Evolutionary conservation across 208 protist genomes (phyloP), one percentile per base, ranked within the genome.

Genomic region (Crithidia fasciculata): DNA sequence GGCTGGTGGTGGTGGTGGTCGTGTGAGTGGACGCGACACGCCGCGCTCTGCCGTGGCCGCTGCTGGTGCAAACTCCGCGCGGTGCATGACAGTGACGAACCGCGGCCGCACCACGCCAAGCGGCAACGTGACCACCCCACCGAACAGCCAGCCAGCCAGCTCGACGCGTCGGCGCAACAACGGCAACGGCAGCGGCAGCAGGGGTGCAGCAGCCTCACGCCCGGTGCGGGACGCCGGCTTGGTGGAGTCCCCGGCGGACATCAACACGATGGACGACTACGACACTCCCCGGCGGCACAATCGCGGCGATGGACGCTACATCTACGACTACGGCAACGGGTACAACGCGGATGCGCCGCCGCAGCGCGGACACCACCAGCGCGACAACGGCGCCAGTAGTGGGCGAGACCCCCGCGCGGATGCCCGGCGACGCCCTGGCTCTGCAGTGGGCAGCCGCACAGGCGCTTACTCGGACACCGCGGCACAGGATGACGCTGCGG

Each of bases 261-360:
- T 74, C 19, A 37, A 40, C 16, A 28, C 45, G 39, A 7, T 80
- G 45, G 74, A 80, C 40, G 74, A 80, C 69, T 80, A 69, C 74
- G 50, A 74, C n/a, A 80, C 74, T 0, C 67, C 74, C 8, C 40
- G 47, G 19, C 59, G 68, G 8, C 74, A 36, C 53, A 60, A 44
- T 47, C 74, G 62, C 37, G 6, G 28, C 10, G 68, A 58, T 61
- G 68, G 61, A 2, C 52, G 44, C 0, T 74, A 80, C 74, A n/a
- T 44, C 6, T 70, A 74, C 52, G 68, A 69, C 44, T 52, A 74
- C 41, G 74, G 62, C 49, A 58, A 56, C 68, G 57, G 68, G 45
- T 63, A 50, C 68, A 58, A 58, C 68, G 37, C 57, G 5, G 44
- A 28, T 10, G 47, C 68, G n/a, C 8, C 55, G 44, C 45, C 44